These are phyloP conservation scores for Starmerella khaoyaiensis DNA, from an alignment of 805 yeast species.

Conservation along the genomic window DNA sequence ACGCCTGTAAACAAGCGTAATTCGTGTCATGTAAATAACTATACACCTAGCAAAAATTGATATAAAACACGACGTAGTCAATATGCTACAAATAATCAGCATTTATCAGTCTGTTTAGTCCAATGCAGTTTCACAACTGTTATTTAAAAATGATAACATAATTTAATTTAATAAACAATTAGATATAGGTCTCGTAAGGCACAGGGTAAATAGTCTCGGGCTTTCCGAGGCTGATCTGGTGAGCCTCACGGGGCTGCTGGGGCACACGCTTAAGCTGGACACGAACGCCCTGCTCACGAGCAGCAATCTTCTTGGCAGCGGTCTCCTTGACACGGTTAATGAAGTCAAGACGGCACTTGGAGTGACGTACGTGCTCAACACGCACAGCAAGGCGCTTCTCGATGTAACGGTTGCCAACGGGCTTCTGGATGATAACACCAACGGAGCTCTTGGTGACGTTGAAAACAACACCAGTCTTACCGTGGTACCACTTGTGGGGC, in stretches of 20 bases:
- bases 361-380: slow-evolving; percentile 98
- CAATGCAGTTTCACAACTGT: neutral
- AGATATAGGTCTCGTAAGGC: slow-evolving; percentile 99
- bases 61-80: no score
- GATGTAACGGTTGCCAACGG: slow-evolving; percentile 96
- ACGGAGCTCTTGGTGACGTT: slow-evolving; percentile 97
- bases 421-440: slow-evolving; percentile 96
- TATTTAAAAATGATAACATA: neutral
- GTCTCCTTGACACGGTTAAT: slow-evolving; percentile 95
- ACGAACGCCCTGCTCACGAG: slow-evolving; percentile 84
- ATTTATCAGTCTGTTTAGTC: no score
- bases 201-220: slow-evolving; percentile 98
- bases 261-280: slow-evolving; percentile 97
- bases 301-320: slow-evolving; percentile 87
- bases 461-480: slow-evolving; percentile 98
- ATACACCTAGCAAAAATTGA: no score
- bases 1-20: neutral
- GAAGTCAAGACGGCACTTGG: slow-evolving; percentile 99
- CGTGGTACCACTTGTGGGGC: slow-evolving; percentile 99
- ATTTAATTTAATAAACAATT: slow-evolving; percentile 28
- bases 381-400: slow-evolving; percentile 98
- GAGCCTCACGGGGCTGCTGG: slow-evolving; percentile 91
- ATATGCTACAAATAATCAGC: no score
- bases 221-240: slow-evolving; percentile 70
- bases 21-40: neutral